Evolutionary conservation across 208 protist genomes (phyloP).

Genomic region (Leptomonas seymouri): DNA sequence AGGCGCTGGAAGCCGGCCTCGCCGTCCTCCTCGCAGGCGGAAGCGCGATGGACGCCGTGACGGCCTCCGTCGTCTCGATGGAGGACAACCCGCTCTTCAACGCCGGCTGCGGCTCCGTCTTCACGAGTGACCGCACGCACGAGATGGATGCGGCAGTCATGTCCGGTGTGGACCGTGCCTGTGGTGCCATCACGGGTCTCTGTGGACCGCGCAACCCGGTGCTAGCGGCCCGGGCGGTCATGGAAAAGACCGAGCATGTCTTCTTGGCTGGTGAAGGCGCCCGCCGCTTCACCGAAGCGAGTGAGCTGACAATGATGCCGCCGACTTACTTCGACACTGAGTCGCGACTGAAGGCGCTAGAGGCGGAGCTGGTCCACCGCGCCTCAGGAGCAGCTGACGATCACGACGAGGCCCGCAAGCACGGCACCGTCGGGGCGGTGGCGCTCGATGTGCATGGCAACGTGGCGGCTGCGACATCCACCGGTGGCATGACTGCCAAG

Average conservation of each 20-base stretch:
- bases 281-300: constrained; percentile 22
- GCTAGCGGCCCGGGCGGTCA: constrained; percentile 28
- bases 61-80: constrained; percentile 26
- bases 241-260: constrained; percentile 36
- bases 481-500: constrained; percentile 35
- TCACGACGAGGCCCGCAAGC: constrained; percentile 19
- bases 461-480: constrained; percentile 32
- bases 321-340: constrained; percentile 30
- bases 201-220: constrained; percentile 38
- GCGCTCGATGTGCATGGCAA: constrained; percentile 29
- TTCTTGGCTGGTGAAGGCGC: constrained; percentile 31
- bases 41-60: constrained; percentile 32
- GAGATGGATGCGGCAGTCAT: constrained; percentile 38
- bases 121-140: constrained; percentile 34
- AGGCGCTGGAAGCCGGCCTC: constrained; percentile 24
- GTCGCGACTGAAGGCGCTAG: constrained; percentile 27
- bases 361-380: constrained; percentile 27
- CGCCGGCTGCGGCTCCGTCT: constrained; percentile 32
- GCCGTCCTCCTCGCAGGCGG: constrained; percentile 21
- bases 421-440: constrained; percentile 32
- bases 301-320: constrained; percentile 20
- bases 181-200: constrained; percentile 29
- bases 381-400: constrained; percentile 10
- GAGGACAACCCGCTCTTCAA: constrained; percentile 41
- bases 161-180: constrained; percentile 31